A percentile compares a stretch with the other conserved stretches of the same genome.
These are phyloP conservation scores for Cryphonectria naterciae DNA, from an alignment of 2,329 filamentous ascomycete genomes.

Conservation along the genomic window DNA sequence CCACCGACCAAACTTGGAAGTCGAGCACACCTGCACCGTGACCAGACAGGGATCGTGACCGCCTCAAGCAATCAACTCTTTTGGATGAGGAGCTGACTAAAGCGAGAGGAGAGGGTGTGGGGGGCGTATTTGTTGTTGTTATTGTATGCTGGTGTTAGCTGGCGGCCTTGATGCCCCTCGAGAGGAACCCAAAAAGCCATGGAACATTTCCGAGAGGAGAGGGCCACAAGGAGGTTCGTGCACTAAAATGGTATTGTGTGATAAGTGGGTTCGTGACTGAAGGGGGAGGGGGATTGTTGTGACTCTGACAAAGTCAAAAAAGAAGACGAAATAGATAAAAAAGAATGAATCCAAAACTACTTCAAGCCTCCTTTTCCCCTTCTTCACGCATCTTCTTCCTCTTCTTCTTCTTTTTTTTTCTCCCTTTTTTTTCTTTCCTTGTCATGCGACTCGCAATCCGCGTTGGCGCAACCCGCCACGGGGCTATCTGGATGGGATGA, in stretches of 20 bases:
- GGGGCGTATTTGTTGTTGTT: background rate
- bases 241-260: background rate
- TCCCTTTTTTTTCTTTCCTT: background rate
- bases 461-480: background rate
- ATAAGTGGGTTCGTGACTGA: background rate
- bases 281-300: background rate
- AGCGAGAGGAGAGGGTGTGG: background rate
- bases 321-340: background rate
- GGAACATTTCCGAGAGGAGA: background rate
- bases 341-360: background rate
- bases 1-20: conserved; percentile 26
- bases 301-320: too few relatives aligned
- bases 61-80: conserved; percentile 22
- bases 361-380: background rate
- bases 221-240: background rate
- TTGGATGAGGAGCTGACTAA: conserved; percentile 15
- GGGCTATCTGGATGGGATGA: background rate
- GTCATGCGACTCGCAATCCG: background rate
- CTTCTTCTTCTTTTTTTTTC: background rate
- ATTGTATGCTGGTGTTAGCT: background rate
- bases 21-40: conserved; percentile 15
- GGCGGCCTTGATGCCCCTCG: background rate
- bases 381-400: background rate
- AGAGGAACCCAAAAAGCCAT: background rate
- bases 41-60: conserved; percentile 27